Evolutionary conservation across 441 rosid genomes (phyloP).

Genomic region (Omphalea diandra): DNA sequence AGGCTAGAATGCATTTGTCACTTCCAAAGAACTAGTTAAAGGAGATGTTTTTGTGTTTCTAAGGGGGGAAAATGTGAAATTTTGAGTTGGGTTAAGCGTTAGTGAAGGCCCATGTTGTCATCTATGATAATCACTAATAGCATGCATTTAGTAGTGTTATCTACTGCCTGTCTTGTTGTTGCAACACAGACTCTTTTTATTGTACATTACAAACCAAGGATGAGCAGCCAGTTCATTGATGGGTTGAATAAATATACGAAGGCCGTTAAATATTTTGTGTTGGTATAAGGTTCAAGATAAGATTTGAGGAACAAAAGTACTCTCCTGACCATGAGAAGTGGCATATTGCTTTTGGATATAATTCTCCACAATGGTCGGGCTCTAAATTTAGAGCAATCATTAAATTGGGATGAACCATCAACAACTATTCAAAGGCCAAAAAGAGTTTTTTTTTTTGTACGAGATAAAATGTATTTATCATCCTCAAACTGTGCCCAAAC

Average conservation of each 20-base stretch:
- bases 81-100: constrained; percentile 80
- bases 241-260: constrained; percentile 64
- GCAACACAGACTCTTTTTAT: constrained; percentile 59
- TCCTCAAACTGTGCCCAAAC: constrained; percentile 55
- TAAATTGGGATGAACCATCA: constrained; percentile 93
- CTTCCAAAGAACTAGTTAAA: constrained; percentile 72
- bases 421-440: constrained; percentile 71
- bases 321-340: constrained; percentile 82
- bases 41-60: constrained; percentile 91
- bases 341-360: constrained; percentile 71
- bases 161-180: constrained; percentile 90
- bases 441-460: constrained; percentile 57
- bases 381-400: constrained; percentile 85
- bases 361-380: constrained; percentile 65
- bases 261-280: constrained; percentile 49
- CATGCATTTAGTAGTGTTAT: constrained; percentile 94
- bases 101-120: constrained; percentile 63
- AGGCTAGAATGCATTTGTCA: constrained; percentile 89
- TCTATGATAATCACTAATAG: constrained; percentile 88
- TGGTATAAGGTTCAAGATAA: constrained; percentile 87
- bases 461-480: no score
- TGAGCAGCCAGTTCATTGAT: constrained; percentile 70
- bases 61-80: constrained; percentile 64
- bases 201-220: constrained; percentile 93
- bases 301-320: constrained; percentile 88